Percentiles rank a stretch among this genome's conserved stretches.
Conservation (phyloP, 495 filamentous ascomycete species). For the Pseudomonodictys pantanalensis region DNA sequence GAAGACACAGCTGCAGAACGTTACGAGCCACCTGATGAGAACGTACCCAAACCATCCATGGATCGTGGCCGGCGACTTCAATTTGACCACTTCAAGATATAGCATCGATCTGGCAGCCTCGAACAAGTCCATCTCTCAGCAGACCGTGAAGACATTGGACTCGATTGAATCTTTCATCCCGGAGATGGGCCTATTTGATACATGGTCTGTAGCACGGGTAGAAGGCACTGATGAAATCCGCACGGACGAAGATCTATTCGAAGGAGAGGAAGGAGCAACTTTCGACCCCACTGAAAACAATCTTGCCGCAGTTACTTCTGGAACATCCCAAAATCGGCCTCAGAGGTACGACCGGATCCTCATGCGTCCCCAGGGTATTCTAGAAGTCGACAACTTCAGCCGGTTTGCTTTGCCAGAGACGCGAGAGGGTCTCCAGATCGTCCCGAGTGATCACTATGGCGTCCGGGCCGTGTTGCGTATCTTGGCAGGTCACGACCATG, state of each 20-base stretch:
- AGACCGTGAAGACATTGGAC: constrained; percentile 37
- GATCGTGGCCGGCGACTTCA: constrained; percentile 59
- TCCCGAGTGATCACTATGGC: constrained; percentile 59
- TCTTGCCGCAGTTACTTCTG: constrained; percentile 47
- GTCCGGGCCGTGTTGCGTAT: constrained; percentile 47
- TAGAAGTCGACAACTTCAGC: constrained; percentile 45
- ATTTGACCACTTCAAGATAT: constrained; percentile 51
- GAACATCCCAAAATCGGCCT: constrained; percentile 47
- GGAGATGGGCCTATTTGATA: constrained; percentile 43
- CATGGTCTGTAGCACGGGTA: constrained; percentile 45
- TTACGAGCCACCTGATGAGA: constrained; percentile 44
- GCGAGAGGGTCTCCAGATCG: constrained; percentile 23
- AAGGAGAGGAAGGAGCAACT: constrained; percentile 57
- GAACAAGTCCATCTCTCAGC: constrained; percentile 45
- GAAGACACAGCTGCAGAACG: constrained; percentile 46
- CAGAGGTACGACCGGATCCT: constrained; percentile 60
- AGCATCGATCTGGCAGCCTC: constrained; percentile 50
- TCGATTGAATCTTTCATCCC: constrained; percentile 41
- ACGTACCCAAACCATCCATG: constrained; percentile 43
- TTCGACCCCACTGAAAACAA: constrained; percentile 54
- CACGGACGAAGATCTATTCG: constrained; percentile 36
- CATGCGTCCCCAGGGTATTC: constrained; percentile 41
- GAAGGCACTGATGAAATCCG: constrained; percentile 25
- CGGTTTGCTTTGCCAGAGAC: constrained; percentile 48
- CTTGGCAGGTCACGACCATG: not conserved